Base-by-base conservation (phyloP, 225 moss, liverwort and hornwort species). In the Polytrichum formosum region DNA sequence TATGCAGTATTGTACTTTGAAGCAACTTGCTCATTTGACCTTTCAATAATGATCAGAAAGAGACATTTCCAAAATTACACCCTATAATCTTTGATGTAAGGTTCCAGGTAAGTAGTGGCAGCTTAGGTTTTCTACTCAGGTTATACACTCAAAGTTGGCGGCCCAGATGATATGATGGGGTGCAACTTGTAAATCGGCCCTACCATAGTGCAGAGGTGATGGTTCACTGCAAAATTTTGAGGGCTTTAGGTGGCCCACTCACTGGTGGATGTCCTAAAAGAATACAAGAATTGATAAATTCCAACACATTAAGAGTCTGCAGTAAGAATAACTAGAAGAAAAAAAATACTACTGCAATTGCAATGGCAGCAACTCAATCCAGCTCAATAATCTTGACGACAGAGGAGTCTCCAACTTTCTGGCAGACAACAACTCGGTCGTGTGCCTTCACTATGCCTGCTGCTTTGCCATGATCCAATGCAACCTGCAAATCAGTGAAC, bases 401-500 rank as follows among this genome's bases (percentile, higher is more conserved):
- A 9, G 93, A 91, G 2, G 93, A 96, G 70, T 93, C 93, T 67
- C 96, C 93, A 33, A 93, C 89, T 83, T 93, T 93, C 72, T 96
- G 96, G 69, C 90, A 96, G 17, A 96, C 93, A 17, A 96, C 96
- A 74, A 96, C 82, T 68, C 96, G 82, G 72, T 96, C 96, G 78
- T 91, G 91, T 29, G 91, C 90, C 82, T 92, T 96, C 31, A 96
- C 93, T 67, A 96, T 92, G 73, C 96, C 96, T 37, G 91, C 93
- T 74, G 83, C 87, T 76, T 92, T 96, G 26, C 93, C 96, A 64
- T 96, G 93, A 76, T 93, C 96, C 70, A 95, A 73, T 6, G 92
- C 92, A 72, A 95, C 92, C 87, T 87, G 76, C 54, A 67, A 71
- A 35, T 35, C 35, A 62, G 56, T 5, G 53, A 55, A 66, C 53